Percentiles rank a stretch among this genome's conserved stretches.
Evolutionary conservation across 225 moss, liverwort and hornwort genomes (phyloP).

Genomic region (Thuidium tamariscinum): DNA sequence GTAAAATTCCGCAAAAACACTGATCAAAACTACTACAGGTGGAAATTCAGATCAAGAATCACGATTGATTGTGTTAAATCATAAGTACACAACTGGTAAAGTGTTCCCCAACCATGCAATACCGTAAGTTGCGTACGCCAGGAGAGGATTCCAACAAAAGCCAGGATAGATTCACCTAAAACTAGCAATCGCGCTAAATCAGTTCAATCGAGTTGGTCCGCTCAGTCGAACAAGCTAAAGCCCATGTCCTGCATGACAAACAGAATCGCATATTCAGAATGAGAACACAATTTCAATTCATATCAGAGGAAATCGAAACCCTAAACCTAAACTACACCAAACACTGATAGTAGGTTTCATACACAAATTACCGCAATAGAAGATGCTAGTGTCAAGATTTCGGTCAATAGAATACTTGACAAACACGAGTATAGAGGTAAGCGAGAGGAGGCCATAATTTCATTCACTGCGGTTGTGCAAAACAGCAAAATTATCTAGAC

Average conservation of each 20-base stretch:
- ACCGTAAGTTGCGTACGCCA: neutral
- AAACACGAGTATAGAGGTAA: neutral
- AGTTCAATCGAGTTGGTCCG: neutral
- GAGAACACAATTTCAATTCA: neutral
- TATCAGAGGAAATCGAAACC: neutral
- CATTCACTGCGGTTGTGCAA: neutral
- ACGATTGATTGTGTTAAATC: neutral
- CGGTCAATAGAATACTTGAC: neutral
- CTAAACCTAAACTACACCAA: neutral
- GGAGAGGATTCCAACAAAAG: neutral
- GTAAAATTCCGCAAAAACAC: neutral
- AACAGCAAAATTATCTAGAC: neutral
- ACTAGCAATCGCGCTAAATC: neutral
- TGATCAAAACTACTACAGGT: neutral
- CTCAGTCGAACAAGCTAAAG: slow-evolving; percentile 53
- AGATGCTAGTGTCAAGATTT: neutral
- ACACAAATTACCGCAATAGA: neutral
- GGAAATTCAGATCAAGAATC: neutral
- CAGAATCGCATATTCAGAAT: neutral
- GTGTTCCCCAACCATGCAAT: neutral
- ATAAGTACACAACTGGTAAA: neutral
- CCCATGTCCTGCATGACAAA: slow-evolving; percentile 46
- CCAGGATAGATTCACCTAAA: neutral
- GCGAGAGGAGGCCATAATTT: neutral
- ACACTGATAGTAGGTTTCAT: neutral